phyloP scores from a whole-genome alignment of 768 basidiomycete species.

The Leccinum imitatum region DNA sequence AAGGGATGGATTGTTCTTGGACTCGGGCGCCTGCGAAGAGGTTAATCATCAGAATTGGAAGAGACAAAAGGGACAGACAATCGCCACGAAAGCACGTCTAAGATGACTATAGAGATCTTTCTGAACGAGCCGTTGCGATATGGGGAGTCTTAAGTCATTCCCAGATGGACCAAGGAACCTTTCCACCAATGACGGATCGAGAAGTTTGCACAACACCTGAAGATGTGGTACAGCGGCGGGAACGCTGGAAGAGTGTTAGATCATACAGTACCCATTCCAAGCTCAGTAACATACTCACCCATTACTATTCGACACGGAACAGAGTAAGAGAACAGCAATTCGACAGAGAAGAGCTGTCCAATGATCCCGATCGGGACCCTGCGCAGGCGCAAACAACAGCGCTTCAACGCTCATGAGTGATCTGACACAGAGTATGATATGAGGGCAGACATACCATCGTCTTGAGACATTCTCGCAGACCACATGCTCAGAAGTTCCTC shows the following conservation, averaged over 20 bases:
- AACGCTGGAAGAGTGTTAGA: constrained; percentile 40
- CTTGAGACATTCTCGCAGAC: constrained; percentile 26
- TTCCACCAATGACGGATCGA: constrained; percentile 28
- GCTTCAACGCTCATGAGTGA: constrained; percentile 29
- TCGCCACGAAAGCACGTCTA: constrained; percentile 24
- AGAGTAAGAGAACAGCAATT: constrained; percentile 48
- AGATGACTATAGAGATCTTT: constrained; percentile 44
- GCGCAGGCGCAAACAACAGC: constrained; percentile 39
- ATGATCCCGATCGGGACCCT: constrained; percentile 40
- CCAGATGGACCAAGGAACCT: constrained; percentile 31
- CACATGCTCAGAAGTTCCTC: constrained; percentile 33
- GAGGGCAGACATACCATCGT: constrained; percentile 20
- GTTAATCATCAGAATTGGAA: neutral
- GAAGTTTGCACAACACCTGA: constrained; percentile 47
- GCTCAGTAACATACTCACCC: constrained; percentile 41
- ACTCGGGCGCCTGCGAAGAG: constrained; percentile 48
- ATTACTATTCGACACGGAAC: constrained; percentile 47
- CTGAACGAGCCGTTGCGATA: constrained; percentile 47
- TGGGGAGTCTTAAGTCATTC: constrained; percentile 28
- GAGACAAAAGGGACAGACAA: constrained; percentile 43
- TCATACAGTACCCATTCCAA: neutral
- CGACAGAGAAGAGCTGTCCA: constrained; percentile 65
- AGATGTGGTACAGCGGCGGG: constrained; percentile 47
- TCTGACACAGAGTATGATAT: neutral
- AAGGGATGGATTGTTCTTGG: constrained; percentile 43